Evolutionary conservation across 2,329 filamentous ascomycete genomes (phyloP).

Genomic region (Clarireedia homoeocarpa): DNA sequence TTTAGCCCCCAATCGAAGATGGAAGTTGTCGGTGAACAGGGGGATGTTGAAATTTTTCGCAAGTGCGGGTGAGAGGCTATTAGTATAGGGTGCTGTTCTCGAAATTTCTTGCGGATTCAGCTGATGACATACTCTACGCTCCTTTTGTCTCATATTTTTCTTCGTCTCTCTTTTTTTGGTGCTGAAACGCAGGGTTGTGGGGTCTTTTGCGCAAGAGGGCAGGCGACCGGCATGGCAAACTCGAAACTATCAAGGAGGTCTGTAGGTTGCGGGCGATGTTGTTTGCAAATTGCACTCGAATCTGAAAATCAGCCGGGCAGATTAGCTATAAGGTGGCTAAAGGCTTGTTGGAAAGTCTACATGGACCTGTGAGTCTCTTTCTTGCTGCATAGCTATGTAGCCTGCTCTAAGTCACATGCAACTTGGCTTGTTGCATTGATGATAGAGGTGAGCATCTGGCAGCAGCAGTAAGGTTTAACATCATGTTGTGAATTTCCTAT

Average conservation of each 20-base stretch:
- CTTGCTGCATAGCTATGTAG: too few species aligned
- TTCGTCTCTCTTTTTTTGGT: background rate
- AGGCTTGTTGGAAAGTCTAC: too few species aligned
- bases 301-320: too few species aligned
- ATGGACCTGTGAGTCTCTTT: too few species aligned
- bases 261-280: background rate
- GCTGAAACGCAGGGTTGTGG: background rate
- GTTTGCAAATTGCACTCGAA: background rate
- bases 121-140: background rate
- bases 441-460: too few species aligned
- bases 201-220: background rate
- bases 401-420: too few species aligned
- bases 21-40: conserved; percentile 5
- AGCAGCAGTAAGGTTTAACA: too few species aligned
- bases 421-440: too few species aligned
- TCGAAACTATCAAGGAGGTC: background rate
- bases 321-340: too few species aligned
- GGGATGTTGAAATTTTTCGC: background rate
- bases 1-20: background rate
- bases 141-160: background rate
- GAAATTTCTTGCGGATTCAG: background rate
- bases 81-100: background rate
- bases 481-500: too few species aligned
- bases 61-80: background rate
- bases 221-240: background rate